Evolutionary conservation across 768 basidiomycete genomes (phyloP).

Genomic region (Boletus rubropictus): DNA sequence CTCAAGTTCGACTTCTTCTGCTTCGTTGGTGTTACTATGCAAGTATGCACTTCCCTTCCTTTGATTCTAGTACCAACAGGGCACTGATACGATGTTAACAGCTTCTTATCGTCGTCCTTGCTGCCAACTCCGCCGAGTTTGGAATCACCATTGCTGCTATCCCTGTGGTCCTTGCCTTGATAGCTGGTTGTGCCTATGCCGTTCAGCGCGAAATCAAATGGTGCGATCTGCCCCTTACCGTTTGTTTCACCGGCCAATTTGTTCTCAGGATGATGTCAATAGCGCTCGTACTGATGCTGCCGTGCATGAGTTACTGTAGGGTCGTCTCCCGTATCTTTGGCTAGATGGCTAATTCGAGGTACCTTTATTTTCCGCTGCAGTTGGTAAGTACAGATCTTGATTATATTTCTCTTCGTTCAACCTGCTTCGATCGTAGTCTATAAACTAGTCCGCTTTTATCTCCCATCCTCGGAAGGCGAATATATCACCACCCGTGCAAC

Average conservation of each 20-base stretch:
- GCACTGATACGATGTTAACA: conserved; percentile 24
- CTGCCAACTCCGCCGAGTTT: conserved; percentile 63
- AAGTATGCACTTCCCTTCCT: conserved; percentile 38
- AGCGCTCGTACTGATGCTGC: conserved; percentile 72
- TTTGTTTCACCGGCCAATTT: conserved; percentile 2
- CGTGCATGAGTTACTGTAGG: conserved; percentile 74
- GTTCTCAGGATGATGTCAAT: conserved; percentile 55
- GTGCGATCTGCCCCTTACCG: conserved; percentile 34
- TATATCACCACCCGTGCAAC: conserved; percentile 76
- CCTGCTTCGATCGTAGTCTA: conserved; percentile 47
- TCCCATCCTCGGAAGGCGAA: conserved; percentile 45
- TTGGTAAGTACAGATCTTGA: conserved; percentile 20
- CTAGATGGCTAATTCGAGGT: conserved; percentile 1
- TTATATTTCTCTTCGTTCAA: neutral
- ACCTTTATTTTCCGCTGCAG: conserved; percentile 11
- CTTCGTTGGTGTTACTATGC: conserved; percentile 84
- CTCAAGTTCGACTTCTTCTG: conserved; percentile 89
- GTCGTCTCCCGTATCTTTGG: conserved; percentile 2
- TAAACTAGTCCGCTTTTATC: conserved; percentile 80
- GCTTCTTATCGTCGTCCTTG: conserved; percentile 78
- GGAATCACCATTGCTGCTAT: conserved; percentile 79
- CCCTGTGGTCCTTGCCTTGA: conserved; percentile 65
- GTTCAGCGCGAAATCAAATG: conserved; percentile 78
- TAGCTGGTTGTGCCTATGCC: conserved; percentile 61
- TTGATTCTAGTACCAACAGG: neutral